A percentile compares a stretch with the other conserved stretches of the same genome.
Evolutionary conservation across 352 stramenopile genomes (phyloP).

Genomic region (Phytophthora pinifolia): DNA sequence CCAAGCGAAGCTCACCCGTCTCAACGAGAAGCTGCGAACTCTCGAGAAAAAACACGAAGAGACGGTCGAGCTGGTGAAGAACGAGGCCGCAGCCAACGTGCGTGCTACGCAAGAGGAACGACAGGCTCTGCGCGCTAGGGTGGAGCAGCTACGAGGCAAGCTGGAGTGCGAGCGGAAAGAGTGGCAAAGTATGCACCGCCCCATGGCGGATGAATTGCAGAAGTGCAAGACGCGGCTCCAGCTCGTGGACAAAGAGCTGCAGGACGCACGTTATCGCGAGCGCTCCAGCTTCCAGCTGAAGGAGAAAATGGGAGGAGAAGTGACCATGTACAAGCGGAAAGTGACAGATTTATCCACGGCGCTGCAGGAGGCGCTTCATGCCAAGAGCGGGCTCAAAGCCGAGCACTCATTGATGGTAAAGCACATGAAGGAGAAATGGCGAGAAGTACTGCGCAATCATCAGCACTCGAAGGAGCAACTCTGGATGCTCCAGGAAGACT

Average conservation of each 20-base stretch:
- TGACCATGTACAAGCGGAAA: conserved; percentile 56
- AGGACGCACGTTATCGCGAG: conserved; percentile 62
- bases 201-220: conserved; percentile 57
- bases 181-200: conserved; percentile 52
- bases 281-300: conserved; percentile 67
- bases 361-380: conserved; percentile 46
- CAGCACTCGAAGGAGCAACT: conserved; percentile 59
- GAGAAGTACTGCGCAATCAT: conserved; percentile 43
- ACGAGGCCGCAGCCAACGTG: conserved; percentile 53
- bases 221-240: conserved; percentile 48
- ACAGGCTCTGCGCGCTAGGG: conserved; percentile 61
- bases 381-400: conserved; percentile 48
- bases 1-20: conserved; percentile 44
- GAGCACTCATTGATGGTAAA: conserved; percentile 45
- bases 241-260: conserved; percentile 67
- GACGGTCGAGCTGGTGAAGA: conserved; percentile 52
- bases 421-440: conserved; percentile 73
- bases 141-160: conserved; percentile 68
- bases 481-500: conserved; percentile 72
- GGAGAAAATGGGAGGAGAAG: conserved; percentile 62
- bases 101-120: conserved; percentile 65
- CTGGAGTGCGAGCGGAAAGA: conserved; percentile 71
- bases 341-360: conserved; percentile 49
- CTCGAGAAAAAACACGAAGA: conserved; percentile 69
- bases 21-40: conserved; percentile 56